A percentile compares a stretch with the other conserved stretches of the same genome.
phyloP scores from a whole-genome alignment of 371 early-diverging fungal species.

The Zopfochytrium polystomum region DNA sequence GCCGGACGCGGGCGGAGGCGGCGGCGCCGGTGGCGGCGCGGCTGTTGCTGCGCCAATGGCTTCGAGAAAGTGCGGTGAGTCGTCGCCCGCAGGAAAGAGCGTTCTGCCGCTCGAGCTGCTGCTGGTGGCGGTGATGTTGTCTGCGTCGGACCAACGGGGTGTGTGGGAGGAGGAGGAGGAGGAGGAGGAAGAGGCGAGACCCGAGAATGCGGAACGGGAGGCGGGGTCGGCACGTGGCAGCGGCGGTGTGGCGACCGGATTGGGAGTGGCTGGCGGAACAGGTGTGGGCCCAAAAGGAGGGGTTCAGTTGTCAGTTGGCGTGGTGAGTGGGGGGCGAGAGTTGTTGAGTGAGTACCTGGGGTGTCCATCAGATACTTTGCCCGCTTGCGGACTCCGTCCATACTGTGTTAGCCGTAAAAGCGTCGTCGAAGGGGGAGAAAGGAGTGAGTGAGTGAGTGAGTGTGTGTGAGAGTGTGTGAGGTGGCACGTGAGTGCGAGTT shows the following conservation, averaged over 20 bases:
- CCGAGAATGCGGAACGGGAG: not conserved
- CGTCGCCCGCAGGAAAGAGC: not conserved
- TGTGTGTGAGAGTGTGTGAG: not conserved
- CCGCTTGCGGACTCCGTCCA: constrained; percentile 74
- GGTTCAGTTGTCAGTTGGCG: not conserved
- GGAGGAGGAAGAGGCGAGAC: not conserved
- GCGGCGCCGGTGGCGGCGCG: not conserved
- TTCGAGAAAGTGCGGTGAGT: no score
- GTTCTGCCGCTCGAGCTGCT: not conserved
- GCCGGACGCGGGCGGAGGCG: constrained; percentile 4
- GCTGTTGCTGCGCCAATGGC: no score
- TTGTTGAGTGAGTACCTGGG: not conserved
- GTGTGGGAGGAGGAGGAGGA: no score
- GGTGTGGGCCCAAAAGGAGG: no score
- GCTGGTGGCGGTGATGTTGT: not conserved
- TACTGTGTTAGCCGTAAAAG: constrained; percentile 12
- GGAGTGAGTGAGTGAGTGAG: no score
- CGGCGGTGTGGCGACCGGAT: no score
- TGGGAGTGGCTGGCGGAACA: not conserved
- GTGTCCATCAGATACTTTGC: constrained; percentile 66
- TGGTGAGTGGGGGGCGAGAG: not conserved
- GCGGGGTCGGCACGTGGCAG: not conserved
- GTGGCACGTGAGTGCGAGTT: no score
- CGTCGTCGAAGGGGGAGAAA: not conserved
- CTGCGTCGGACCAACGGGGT: no score